Evolutionary conservation across 202 grass and related monocot genomes (phyloP).

Genomic region (Setaria italica): DNA sequence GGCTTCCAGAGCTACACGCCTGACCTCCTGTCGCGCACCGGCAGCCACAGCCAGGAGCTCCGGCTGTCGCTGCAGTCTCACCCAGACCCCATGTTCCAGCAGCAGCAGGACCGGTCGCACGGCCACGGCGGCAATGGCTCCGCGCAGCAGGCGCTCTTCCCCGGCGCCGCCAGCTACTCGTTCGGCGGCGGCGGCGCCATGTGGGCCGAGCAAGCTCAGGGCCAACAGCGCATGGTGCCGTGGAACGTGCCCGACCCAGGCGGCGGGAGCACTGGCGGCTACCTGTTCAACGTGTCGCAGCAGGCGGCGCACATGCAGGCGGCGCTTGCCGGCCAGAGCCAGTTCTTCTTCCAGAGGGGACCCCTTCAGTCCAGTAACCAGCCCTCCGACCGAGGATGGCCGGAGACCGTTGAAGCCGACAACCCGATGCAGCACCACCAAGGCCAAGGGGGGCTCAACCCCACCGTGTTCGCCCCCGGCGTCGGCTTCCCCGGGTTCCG

Average conservation of each 20-base stretch:
- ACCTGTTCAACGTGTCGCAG: slow-evolving; percentile 75
- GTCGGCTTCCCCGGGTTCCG: slow-evolving; percentile 78
- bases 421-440: slow-evolving; percentile 65
- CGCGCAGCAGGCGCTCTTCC: slow-evolving; percentile 57
- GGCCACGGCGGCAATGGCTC: slow-evolving; percentile 47
- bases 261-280: slow-evolving; percentile 52
- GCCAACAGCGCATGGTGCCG: slow-evolving; percentile 59
- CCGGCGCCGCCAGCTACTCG: slow-evolving; percentile 47
- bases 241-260: slow-evolving; percentile 75
- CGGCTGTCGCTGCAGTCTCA: slow-evolving; percentile 88
- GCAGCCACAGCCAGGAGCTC: slow-evolving; percentile 80
- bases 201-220: slow-evolving; percentile 66
- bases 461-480: slow-evolving; percentile 51
- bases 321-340: slow-evolving; percentile 62
- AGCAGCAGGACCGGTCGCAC: slow-evolving; percentile 48
- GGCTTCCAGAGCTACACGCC: slow-evolving; percentile 77
- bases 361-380: slow-evolving; percentile 99
- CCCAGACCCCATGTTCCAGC: slow-evolving; percentile 75
- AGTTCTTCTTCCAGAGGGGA: slow-evolving; percentile 91
- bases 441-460: slow-evolving; percentile 42
- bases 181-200: slow-evolving; percentile 54
- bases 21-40: slow-evolving; percentile 72
- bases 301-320: slow-evolving; percentile 76
- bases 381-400: slow-evolving; percentile 80
- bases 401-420: slow-evolving; percentile 63